Conservation (phyloP, 257 asterid species). For the Coffea eugenioides region DNA sequence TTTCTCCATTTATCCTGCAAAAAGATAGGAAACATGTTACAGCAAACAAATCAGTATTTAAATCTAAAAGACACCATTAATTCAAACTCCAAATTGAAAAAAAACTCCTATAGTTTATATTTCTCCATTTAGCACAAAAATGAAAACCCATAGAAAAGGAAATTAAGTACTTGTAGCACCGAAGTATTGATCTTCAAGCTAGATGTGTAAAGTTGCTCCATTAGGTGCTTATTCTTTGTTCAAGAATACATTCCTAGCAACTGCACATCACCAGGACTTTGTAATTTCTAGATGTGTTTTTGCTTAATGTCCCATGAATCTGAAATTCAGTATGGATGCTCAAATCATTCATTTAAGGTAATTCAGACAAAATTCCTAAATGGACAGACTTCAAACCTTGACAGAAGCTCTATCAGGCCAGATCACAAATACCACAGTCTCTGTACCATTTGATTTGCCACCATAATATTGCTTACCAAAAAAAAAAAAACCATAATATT, state of each 20-base stretch:
- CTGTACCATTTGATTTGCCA: too few relatives aligned
- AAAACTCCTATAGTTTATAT: background rate
- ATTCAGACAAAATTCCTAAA: background rate
- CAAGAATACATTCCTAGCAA: background rate
- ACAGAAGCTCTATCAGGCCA: background rate
- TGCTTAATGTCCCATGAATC: background rate
- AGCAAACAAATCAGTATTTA: background rate
- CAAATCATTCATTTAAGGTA: background rate
- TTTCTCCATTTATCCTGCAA: slow-evolving; percentile 91
- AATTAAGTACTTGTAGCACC: background rate
- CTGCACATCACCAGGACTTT: background rate
- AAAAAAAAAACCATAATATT: background rate
- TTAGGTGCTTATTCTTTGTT: background rate
- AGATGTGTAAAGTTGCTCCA: background rate
- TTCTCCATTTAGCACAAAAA: background rate
- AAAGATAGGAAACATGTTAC: slow-evolving; percentile 5
- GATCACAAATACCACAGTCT: too few relatives aligned
- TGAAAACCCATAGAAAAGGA: background rate
- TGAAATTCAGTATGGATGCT: background rate
- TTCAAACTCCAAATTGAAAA: background rate
- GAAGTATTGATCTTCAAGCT: background rate
- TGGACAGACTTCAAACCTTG: background rate
- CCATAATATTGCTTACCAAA: background rate
- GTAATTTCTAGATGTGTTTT: background rate
- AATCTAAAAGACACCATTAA: background rate